Percentiles rank a stretch among this genome's conserved stretches.
phyloP scores from a whole-genome alignment of 331 rosid genomes.

The Prunus yedoensis region DNA sequence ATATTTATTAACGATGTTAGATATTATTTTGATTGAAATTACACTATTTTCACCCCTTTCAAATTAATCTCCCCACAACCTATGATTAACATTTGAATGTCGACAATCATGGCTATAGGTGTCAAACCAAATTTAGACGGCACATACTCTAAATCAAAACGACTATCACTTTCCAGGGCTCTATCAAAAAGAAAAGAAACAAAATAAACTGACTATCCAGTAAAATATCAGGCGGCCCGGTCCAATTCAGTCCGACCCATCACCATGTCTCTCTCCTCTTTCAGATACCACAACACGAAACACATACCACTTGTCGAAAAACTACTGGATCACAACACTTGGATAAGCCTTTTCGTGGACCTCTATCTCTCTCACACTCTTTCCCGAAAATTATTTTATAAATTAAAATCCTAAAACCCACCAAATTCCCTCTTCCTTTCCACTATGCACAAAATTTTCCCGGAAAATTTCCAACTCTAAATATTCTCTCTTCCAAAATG shows the following conservation, averaged over 20 bases:
- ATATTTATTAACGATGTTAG: too few relatives aligned
- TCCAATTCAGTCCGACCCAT: slow-evolving; percentile 2
- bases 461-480: too few relatives aligned
- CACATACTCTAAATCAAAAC: too few relatives aligned
- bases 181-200: background rate
- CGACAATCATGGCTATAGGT: too few relatives aligned
- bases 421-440: slow-evolving; percentile 27
- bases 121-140: too few relatives aligned
- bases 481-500: too few relatives aligned
- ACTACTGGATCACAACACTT: slow-evolving; percentile 31
- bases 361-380: slow-evolving; percentile 28
- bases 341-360: slow-evolving; percentile 71
- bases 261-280: too few relatives aligned
- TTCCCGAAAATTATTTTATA: slow-evolving; percentile 9
- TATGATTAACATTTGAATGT: too few relatives aligned
- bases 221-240: background rate
- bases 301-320: slow-evolving; percentile 49
- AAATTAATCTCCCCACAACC: too few relatives aligned
- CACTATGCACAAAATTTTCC: slow-evolving; percentile 37
- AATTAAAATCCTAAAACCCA: slow-evolving; percentile 23
- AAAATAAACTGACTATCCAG: too few relatives aligned
- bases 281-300: background rate
- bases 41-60: too few relatives aligned
- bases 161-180: background rate
- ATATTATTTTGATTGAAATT: too few relatives aligned